Evolutionary conservation across 257 asterid genomes (phyloP), one percentile per base, ranked within the genome.

Genomic region (Anisodus tanguticus): DNA sequence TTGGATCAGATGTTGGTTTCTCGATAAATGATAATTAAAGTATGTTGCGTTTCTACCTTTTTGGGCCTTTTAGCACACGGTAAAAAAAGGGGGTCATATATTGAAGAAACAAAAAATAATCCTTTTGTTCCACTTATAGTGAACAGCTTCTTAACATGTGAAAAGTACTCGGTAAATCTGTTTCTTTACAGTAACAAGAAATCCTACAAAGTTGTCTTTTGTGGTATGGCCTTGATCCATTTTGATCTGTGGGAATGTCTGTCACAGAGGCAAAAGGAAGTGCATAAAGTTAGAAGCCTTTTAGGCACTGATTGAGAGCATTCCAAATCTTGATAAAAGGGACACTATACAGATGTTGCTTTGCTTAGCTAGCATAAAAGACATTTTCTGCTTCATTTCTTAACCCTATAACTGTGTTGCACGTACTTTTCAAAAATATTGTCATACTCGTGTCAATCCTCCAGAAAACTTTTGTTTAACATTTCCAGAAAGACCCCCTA

Each of bases 1-100:
- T 89, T 90, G 95, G 93, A 91, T 91, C 93, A 88, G 86, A 85
- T 85, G 91, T 84, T 81, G 60, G 55, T 85, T 77, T 83, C 8
- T 51, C 51, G 81, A 76, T 31, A 31, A 31, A 31, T 31, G 35
- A 31, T 51, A 22, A 76, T 49, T 76, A 74, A 74, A 31, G 35
- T 31, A 31, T 31, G 35, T 31, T 31, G 35, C 35, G 35, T 31
- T 31, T 31, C 35, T 31, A 31, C 35, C 35, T 31, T 31, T 31
- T 31, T 31, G 35, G 35, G 35, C 35, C 35, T 31, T 31, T 31
- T 31, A 31, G 2, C 35, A 31, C 35, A 31, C 35, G 2, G 35
- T 31, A 31, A 31, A 31, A 31, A 22, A 22, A 22, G 26, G 35
- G 35, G 35, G 35, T 1, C 2, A 31, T 31, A 31, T 31, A 31